These are phyloP conservation scores for Fusarium chlamydosporum DNA, from an alignment of 2,329 filamentous ascomycete species.

Conservation along the genomic window DNA sequence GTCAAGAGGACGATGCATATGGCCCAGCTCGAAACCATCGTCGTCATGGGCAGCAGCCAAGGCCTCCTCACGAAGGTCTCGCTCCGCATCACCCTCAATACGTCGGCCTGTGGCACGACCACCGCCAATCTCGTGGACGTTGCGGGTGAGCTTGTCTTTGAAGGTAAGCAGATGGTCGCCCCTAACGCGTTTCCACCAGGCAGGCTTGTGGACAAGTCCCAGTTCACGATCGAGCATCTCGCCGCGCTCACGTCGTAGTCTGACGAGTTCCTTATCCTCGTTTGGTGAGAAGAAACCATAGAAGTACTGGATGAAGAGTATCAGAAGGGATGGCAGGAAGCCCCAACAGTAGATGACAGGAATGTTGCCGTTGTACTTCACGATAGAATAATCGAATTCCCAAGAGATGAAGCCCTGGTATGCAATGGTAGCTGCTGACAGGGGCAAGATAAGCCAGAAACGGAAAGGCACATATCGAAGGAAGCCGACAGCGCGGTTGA, in stretches of 20 bases:
- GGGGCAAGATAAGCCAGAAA: conserved; percentile 68
- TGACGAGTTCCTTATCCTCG: conserved; percentile 77
- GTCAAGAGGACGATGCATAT: conserved; percentile 42
- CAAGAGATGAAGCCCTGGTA: conserved; percentile 73
- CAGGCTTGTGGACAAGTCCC: conserved; percentile 71
- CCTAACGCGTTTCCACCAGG: conserved; percentile 74
- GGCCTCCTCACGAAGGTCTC: conserved; percentile 53
- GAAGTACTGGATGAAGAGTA: conserved; percentile 67
- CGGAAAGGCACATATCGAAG: conserved; percentile 68
- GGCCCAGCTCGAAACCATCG: conserved; percentile 59
- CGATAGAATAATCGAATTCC: conserved; percentile 69
- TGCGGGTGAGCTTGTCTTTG: conserved; percentile 67
- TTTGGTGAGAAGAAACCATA: conserved; percentile 76
- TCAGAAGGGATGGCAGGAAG: conserved; percentile 70
- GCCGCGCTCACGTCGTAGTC: conserved; percentile 72
- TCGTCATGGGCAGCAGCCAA: conserved; percentile 50
- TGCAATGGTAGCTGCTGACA: conserved; percentile 67
- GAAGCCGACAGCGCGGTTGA: conserved; percentile 67
- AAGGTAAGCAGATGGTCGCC: conserved; percentile 62
- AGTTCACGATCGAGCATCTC: conserved; percentile 70
- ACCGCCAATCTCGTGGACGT: conserved; percentile 69
- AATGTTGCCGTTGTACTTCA: conserved; percentile 67
- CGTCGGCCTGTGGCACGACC: conserved; percentile 60
- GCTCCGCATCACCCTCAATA: conserved; percentile 59
- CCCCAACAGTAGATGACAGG: conserved; percentile 73